Conservation (phyloP, 306 rosid genomes). For the Lithocarpus polystachyus region DNA sequence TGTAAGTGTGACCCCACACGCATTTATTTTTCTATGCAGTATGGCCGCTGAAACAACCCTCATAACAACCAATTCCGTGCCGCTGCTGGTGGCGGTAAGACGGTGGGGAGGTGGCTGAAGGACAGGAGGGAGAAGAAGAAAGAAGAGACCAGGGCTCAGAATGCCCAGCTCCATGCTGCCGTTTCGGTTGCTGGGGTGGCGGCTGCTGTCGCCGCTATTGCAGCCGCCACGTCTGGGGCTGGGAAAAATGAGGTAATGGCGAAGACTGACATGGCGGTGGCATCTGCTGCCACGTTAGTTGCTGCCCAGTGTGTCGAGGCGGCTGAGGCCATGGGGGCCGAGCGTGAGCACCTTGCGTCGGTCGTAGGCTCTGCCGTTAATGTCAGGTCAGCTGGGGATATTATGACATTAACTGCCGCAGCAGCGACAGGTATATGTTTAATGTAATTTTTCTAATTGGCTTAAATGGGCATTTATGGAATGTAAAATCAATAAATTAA, state of each 20-base stretch:
- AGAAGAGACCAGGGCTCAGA: slow-evolving; percentile 79
- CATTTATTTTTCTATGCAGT: slow-evolving; percentile 36
- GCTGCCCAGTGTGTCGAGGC: slow-evolving; percentile 97
- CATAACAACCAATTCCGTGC: slow-evolving; percentile 34
- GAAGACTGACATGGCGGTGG: slow-evolving; percentile 79
- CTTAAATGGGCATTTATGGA: not conserved
- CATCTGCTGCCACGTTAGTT: slow-evolving; percentile 87
- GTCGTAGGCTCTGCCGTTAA: slow-evolving; percentile 90
- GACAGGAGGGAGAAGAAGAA: slow-evolving; percentile 91
- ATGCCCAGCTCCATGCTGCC: slow-evolving; percentile 90
- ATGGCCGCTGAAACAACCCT: slow-evolving; percentile 42
- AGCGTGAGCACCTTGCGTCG: slow-evolving; percentile 76
- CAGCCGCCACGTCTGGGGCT: slow-evolving; percentile 53
- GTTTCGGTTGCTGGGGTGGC: slow-evolving; percentile 90
- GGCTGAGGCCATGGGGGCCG: slow-evolving; percentile 91
- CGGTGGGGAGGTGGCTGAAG: slow-evolving; percentile 93
- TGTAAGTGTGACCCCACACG: not conserved
- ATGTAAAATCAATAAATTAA: not conserved
- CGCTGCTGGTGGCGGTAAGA: slow-evolving; percentile 50
- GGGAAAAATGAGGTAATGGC: slow-evolving; percentile 65
- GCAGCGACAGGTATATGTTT: slow-evolving; percentile 68
- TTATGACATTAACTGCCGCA: slow-evolving; percentile 82
- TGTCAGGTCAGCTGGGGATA: slow-evolving; percentile 83
- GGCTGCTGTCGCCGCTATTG: slow-evolving; percentile 77
- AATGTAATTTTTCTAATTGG: not conserved